Percentiles rank a stretch among this genome's conserved stretches.
Conservation (phyloP, 257 asterid genomes). For the Solanum dulcamara region DNA sequence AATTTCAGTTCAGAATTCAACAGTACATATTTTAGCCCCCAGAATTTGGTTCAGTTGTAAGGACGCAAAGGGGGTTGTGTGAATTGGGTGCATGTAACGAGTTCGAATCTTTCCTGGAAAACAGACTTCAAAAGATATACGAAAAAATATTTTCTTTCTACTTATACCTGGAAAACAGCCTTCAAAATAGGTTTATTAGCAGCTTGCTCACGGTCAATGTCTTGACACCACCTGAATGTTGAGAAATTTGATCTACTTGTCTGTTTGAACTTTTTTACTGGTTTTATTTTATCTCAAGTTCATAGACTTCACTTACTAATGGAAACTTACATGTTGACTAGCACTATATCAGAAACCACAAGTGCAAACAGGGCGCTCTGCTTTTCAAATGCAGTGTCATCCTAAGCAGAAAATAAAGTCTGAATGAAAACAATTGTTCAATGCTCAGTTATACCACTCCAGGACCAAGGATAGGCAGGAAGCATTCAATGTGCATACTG, state of each 20-base stretch:
- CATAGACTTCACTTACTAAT: neutral
- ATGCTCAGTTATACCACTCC: neutral
- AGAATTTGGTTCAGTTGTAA: too few species aligned
- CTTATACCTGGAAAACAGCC: slow-evolving; percentile 76
- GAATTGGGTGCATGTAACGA: too few species aligned
- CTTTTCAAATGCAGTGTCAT: slow-evolving; percentile 88
- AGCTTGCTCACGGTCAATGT: slow-evolving; percentile 94
- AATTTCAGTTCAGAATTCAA: neutral
- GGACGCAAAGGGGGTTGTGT: too few species aligned
- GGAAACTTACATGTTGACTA: slow-evolving; percentile 78
- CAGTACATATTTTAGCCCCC: too few species aligned
- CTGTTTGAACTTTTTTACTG: neutral
- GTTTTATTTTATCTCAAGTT: neutral
- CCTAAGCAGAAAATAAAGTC: slow-evolving; percentile 28
- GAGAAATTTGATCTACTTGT: neutral
- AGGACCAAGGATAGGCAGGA: neutral
- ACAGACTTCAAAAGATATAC: too few species aligned
- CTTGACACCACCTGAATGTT: slow-evolving; percentile 85
- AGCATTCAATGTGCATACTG: neutral
- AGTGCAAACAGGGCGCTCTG: slow-evolving; percentile 94
- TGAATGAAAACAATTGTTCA: neutral
- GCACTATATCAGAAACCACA: slow-evolving; percentile 91
- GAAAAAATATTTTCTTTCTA: neutral
- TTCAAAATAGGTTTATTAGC: slow-evolving; percentile 88
- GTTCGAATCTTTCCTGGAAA: too few species aligned